Percentiles rank a stretch among this genome's conserved stretches.
Conservation (phyloP, 805 yeast species). For the Tetrapisispora taiwanensis region DNA sequence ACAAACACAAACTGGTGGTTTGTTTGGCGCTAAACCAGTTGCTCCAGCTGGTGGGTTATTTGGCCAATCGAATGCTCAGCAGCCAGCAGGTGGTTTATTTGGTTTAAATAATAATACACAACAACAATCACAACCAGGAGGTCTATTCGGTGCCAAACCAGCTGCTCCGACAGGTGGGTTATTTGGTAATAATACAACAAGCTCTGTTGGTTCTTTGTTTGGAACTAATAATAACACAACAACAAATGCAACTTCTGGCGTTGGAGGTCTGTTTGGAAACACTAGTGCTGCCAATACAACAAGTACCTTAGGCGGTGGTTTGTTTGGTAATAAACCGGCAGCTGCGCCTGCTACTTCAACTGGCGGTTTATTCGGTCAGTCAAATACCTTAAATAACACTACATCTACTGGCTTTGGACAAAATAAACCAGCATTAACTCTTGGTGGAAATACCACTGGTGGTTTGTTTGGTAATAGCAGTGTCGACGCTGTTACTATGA, state of each 20-base stretch:
- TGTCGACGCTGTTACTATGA: slow-evolving; percentile 8
- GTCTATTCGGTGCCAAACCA: slow-evolving; percentile 17
- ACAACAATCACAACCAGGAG: slow-evolving; percentile 3
- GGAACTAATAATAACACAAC: slow-evolving; percentile 18
- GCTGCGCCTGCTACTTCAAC: slow-evolving; percentile 12
- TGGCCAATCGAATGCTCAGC: slow-evolving; percentile 6
- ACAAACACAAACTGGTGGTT: slow-evolving; percentile 11
- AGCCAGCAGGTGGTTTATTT: slow-evolving; percentile 29
- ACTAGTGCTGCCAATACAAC: slow-evolving; percentile 10
- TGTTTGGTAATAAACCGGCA: slow-evolving; percentile 27
- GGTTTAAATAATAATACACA: slow-evolving; percentile 17
- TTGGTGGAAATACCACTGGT: slow-evolving; percentile 5
- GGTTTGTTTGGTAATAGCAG: slow-evolving; percentile 28
- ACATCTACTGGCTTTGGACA: slow-evolving; percentile 7
- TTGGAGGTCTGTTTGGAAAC: slow-evolving; percentile 11
- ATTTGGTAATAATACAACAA: slow-evolving; percentile 6
- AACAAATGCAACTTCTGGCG: slow-evolving; percentile 1
- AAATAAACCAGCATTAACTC: background rate
- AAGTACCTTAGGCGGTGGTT: slow-evolving; percentile 14
- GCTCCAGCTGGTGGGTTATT: slow-evolving; percentile 1
- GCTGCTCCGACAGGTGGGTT: slow-evolving; percentile 8
- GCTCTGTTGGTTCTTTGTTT: slow-evolving; percentile 7
- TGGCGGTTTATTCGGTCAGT: slow-evolving; percentile 37
- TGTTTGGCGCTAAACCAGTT: slow-evolving; percentile 13
- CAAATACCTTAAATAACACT: background rate